These are phyloP conservation scores for Heritiera littoralis DNA, from an alignment of 345 rosid genomes.

Conservation along the genomic window DNA sequence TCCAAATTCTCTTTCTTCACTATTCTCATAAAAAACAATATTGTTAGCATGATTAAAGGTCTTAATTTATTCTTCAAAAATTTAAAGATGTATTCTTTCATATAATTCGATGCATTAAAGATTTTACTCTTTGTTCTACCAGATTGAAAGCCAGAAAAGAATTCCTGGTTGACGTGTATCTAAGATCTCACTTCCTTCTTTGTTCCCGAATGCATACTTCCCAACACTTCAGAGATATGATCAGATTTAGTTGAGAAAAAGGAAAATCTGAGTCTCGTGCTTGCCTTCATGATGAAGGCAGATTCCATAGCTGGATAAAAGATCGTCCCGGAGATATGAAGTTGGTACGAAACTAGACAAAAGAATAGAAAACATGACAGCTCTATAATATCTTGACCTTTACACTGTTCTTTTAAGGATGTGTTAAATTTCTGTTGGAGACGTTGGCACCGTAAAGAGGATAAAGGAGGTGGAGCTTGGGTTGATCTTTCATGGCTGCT, in stretches of 20 bases:
- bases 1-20: no score
- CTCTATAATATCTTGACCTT: slow-evolving; percentile 16
- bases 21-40: no score
- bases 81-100: no score
- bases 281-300: slow-evolving; percentile 27
- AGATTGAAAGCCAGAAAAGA: no score
- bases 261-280: not conserved
- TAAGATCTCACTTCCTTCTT: no score
- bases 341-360: slow-evolving; percentile 16
- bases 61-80: no score
- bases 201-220: no score
- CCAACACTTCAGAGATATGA: no score
- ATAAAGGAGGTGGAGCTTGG: not conserved
- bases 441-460: not conserved
- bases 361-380: slow-evolving; percentile 11
- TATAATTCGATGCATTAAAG: no score
- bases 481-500: slow-evolving; percentile 7
- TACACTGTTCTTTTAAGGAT: not conserved
- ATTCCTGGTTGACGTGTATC: no score
- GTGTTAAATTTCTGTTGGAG: not conserved
- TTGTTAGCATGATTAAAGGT: no score
- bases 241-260: not conserved
- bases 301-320: slow-evolving; percentile 1
- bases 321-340: not conserved
- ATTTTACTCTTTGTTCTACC: no score